Conservation (phyloP, 2,329 filamentous ascomycete species). For the Bipolaris zeicola region DNA sequence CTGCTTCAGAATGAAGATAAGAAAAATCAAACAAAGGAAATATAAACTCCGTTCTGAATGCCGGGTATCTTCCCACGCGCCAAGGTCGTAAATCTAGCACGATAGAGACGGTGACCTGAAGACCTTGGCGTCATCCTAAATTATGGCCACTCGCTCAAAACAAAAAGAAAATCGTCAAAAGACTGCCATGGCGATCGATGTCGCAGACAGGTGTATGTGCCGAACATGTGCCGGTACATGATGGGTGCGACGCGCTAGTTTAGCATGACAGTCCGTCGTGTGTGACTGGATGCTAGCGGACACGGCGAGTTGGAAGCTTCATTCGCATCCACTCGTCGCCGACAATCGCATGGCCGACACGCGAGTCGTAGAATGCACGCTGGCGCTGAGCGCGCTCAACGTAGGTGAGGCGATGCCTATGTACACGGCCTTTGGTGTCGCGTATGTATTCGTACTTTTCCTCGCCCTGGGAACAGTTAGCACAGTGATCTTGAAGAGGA, state of each 20-base stretch:
- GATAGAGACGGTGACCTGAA: constrained; percentile 9
- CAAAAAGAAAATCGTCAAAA: constrained; percentile 8
- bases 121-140: constrained; percentile 3
- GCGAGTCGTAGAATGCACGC: constrained; percentile 26
- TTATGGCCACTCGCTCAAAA: constrained; percentile 1
- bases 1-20: not conserved
- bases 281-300: constrained; percentile 7
- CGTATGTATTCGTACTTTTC: constrained; percentile 20
- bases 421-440: constrained; percentile 19
- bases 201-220: not conserved
- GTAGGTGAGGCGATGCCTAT: constrained; percentile 20
- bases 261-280: not conserved
- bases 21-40: not conserved
- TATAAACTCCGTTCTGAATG: constrained; percentile 13
- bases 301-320: constrained; percentile 18
- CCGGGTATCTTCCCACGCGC: constrained; percentile 17
- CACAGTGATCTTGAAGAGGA: not conserved
- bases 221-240: not conserved
- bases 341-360: constrained; percentile 26
- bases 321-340: constrained; percentile 34
- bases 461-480: constrained; percentile 22
- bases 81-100: constrained; percentile 9
- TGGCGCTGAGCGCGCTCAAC: constrained; percentile 20
- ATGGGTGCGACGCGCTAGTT: not conserved
- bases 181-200: not conserved